These are phyloP conservation scores for Aspergillus pseudoglaucus DNA, from an alignment of 2,329 filamentous ascomycete species.

Conservation along the genomic window DNA sequence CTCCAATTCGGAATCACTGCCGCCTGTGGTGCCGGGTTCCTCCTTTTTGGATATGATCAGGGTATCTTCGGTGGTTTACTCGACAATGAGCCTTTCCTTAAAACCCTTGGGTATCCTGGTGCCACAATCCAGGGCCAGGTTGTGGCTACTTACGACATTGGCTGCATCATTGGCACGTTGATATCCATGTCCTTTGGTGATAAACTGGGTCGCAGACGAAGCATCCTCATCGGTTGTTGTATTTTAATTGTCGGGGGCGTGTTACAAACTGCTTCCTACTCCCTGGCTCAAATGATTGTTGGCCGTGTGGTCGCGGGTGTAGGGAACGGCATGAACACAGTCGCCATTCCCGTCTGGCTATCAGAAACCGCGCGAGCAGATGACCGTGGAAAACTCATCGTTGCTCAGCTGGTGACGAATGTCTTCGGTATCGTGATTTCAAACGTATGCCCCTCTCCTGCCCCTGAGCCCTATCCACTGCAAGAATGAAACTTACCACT, in stretches of 20 bases:
- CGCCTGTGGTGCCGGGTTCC: conserved; percentile 13
- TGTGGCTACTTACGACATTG: conserved; percentile 16
- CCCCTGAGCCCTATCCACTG: no score
- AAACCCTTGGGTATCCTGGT: conserved; percentile 12
- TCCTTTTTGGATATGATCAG: conserved; percentile 23
- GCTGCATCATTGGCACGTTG: conserved; percentile 13
- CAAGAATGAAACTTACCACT: no score
- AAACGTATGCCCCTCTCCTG: neutral
- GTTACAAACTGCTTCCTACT: conserved; percentile 12
- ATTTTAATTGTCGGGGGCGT: conserved; percentile 12
- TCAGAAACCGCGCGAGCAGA: conserved; percentile 21
- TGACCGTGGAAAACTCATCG: conserved; percentile 20
- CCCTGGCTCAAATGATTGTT: conserved; percentile 20
- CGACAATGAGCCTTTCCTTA: conserved; percentile 10
- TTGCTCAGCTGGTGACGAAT: conserved; percentile 2
- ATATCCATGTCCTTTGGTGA: conserved; percentile 14
- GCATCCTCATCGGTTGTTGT: conserved; percentile 11
- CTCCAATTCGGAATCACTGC: conserved; percentile 4
- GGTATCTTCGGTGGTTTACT: conserved; percentile 20
- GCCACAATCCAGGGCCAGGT: conserved; percentile 17
- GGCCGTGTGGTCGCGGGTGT: conserved; percentile 24
- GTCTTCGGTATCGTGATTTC: conserved; percentile 15
- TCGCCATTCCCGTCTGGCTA: conserved; percentile 29
- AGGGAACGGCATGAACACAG: conserved; percentile 23
- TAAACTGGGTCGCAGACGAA: conserved; percentile 7